These are phyloP conservation scores for Arctium minus DNA, from an alignment of 129 eudicot species.

Conservation along the genomic window DNA sequence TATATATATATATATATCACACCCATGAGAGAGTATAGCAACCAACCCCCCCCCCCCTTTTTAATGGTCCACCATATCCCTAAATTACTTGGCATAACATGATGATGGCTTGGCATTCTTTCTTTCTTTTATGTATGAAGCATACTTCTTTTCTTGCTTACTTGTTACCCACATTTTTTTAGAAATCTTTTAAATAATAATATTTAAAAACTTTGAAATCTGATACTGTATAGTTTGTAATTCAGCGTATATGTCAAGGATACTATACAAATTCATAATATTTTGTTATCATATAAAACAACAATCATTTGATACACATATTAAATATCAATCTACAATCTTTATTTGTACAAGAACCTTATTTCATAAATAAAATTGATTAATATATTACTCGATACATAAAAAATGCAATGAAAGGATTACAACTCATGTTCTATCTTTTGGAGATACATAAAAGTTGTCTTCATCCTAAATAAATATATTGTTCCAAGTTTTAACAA, in stretches of 20 bases:
- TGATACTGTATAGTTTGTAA: background rate
- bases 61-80: background rate
- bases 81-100: background rate
- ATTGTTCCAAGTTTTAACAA: background rate
- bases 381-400: background rate
- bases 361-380: background rate
- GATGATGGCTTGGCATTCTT: background rate
- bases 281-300: background rate
- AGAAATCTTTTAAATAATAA: background rate
- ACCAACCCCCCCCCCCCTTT: background rate
- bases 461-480: background rate
- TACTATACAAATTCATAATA: background rate
- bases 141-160: background rate
- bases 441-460: background rate
- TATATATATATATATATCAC: background rate
- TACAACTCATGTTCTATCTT: background rate
- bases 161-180: background rate
- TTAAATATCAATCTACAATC: background rate
- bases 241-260: background rate
- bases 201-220: background rate
- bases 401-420: background rate
- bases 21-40: constrained; percentile 9
- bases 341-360: background rate
- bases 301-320: background rate
- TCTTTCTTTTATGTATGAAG: background rate